Evolutionary conservation across 2,329 filamentous ascomycete genomes (phyloP).

Genomic region (Teratosphaeria nubilosa): DNA sequence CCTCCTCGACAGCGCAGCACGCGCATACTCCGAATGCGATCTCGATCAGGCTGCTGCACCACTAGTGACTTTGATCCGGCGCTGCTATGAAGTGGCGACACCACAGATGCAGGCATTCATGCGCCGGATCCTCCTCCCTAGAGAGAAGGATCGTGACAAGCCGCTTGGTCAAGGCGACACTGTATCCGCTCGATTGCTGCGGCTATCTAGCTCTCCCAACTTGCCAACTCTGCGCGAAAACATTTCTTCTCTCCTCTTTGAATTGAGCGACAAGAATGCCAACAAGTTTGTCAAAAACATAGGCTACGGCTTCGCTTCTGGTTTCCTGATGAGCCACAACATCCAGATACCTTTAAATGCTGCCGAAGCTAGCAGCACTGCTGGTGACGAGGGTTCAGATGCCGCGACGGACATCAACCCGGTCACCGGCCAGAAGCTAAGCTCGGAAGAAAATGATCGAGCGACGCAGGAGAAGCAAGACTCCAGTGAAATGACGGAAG

Average conservation of each 20-base stretch:
- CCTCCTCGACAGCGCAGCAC: slow-evolving; percentile 58
- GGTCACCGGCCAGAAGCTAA: slow-evolving; percentile 66
- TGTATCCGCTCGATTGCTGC: slow-evolving; percentile 65
- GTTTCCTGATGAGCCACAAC: slow-evolving; percentile 77
- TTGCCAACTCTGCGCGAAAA: slow-evolving; percentile 62
- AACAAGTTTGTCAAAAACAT: slow-evolving; percentile 79
- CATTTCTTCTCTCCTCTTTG: slow-evolving; percentile 73
- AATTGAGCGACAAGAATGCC: slow-evolving; percentile 73
- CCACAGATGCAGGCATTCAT: slow-evolving; percentile 52
- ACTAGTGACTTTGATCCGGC: slow-evolving; percentile 55
- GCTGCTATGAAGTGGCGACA: slow-evolving; percentile 63
- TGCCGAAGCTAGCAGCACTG: slow-evolving; percentile 42
- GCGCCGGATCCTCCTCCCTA: slow-evolving; percentile 61
- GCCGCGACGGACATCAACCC: slow-evolving; percentile 54
- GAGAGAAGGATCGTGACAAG: slow-evolving; percentile 61
- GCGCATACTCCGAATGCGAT: slow-evolving; percentile 54
- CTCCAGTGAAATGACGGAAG: slow-evolving; percentile 69
- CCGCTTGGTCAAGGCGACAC: slow-evolving; percentile 68
- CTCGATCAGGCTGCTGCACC: slow-evolving; percentile 57
- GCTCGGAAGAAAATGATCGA: slow-evolving; percentile 14
- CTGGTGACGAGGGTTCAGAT: slow-evolving; percentile 12
- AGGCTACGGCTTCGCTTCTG: slow-evolving; percentile 87
- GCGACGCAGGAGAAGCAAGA: slow-evolving; percentile 49
- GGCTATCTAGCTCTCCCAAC: slow-evolving; percentile 63
- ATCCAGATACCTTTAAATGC: slow-evolving; percentile 63